These are phyloP conservation scores for Elsinoe australis DNA, from an alignment of 2,329 filamentous ascomycete genomes.

Conservation along the genomic window DNA sequence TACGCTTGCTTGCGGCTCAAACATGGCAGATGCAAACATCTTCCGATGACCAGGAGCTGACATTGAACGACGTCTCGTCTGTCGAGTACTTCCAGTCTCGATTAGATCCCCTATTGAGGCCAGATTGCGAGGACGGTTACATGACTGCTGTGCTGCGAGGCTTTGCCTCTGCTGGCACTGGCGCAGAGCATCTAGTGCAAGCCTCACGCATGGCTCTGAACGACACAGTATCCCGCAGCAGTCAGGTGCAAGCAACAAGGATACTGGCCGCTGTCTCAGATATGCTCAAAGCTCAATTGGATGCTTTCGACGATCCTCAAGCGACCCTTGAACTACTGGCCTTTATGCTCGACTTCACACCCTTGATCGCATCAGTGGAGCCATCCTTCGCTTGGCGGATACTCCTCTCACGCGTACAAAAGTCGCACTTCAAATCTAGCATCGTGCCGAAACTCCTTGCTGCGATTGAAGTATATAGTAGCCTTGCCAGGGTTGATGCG, in stretches of 20 bases:
- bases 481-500: slow-evolving; percentile 50
- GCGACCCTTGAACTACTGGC: slow-evolving; percentile 59
- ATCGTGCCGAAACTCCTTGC: slow-evolving; percentile 76
- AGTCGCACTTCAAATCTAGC: slow-evolving; percentile 71
- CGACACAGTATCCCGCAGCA: slow-evolving; percentile 26
- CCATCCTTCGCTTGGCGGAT: slow-evolving; percentile 53
- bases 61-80: slow-evolving; percentile 9
- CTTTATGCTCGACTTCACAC: slow-evolving; percentile 52
- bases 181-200: slow-evolving; percentile 66
- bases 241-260: slow-evolving; percentile 9
- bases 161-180: slow-evolving; percentile 64
- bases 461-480: slow-evolving; percentile 70
- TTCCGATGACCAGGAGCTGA: background rate
- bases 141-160: slow-evolving; percentile 53
- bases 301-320: slow-evolving; percentile 17
- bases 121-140: slow-evolving; percentile 26
- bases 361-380: slow-evolving; percentile 15
- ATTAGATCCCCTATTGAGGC: background rate
- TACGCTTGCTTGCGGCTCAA: slow-evolving; percentile 60
- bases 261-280: slow-evolving; percentile 24
- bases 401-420: slow-evolving; percentile 65
- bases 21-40: slow-evolving; percentile 25
- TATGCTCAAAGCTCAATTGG: slow-evolving; percentile 19
- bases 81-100: background rate
- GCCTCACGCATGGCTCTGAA: slow-evolving; percentile 59